Conservation (phyloP, 1,284 basidiomycete species). For the Limonomyces culmigenus region DNA sequence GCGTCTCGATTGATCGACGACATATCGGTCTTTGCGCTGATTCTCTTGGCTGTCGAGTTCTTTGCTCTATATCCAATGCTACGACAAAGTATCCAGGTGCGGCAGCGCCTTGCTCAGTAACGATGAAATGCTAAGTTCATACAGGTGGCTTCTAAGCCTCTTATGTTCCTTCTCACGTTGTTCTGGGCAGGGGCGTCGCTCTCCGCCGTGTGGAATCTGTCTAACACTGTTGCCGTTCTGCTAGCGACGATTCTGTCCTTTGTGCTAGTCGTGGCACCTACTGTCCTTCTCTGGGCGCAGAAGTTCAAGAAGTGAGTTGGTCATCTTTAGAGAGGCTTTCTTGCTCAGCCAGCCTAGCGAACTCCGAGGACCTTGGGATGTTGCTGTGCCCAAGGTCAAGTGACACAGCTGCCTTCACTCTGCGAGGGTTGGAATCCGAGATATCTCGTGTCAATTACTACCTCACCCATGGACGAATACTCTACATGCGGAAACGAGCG, state of each 20-base stretch:
- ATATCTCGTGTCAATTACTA: too few species aligned
- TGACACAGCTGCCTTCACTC: too few species aligned
- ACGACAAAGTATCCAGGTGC: constrained; percentile 64
- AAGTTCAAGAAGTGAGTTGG: constrained; percentile 60
- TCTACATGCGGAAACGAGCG: too few species aligned
- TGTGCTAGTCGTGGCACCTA: constrained; percentile 56
- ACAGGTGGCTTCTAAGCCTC: constrained; percentile 24
- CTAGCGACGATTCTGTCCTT: constrained; percentile 32
- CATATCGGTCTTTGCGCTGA: constrained; percentile 78
- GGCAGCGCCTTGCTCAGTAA: too few species aligned
- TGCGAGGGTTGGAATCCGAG: too few species aligned
- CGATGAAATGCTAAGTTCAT: too few species aligned
- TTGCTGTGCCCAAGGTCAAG: constrained; percentile 44
- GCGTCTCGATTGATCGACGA: constrained; percentile 80
- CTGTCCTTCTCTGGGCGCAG: constrained; percentile 64
- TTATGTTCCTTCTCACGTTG: constrained; percentile 35
- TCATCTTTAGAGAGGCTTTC: not conserved
- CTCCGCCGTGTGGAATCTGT: constrained; percentile 32
- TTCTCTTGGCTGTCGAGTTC: constrained; percentile 72
- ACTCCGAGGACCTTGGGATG: constrained; percentile 45
- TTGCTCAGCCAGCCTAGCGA: constrained; percentile 14
- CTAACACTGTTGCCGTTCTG: constrained; percentile 30
- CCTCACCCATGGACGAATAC: too few species aligned
- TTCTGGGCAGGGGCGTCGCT: constrained; percentile 32
- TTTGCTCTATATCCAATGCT: constrained; percentile 80